Base-by-base conservation (phyloP, 495 filamentous ascomycete species). In the Podospora conica region DNA sequence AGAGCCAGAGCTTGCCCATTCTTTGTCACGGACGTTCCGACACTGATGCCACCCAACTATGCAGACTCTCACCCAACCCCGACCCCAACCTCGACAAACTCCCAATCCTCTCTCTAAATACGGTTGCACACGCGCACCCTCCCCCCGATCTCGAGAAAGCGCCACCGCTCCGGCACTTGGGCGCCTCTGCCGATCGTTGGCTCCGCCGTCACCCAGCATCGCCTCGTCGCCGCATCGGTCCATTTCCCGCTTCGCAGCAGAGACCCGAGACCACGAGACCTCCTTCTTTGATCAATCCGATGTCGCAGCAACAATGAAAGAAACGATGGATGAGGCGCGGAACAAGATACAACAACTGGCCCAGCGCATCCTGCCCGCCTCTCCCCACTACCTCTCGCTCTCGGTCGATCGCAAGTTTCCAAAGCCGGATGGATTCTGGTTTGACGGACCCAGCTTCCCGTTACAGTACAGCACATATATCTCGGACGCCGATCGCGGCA, bases 251-350 rank as follows among this genome's bases (percentile, higher is more conserved):
- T n/a, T 24, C 18, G 22, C 29, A 15, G 7, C 25, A n/a, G 48
- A 24, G 55, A 29, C 40, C 53, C 15, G 12, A 21, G 53, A 23
- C 23, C 40, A 23, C 57, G 61, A 55, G 27, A 61, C 53, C 53
- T 61, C 40, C 40, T 56, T 61, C 64, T 67, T 69, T 70, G 60
- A 65, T 29, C 28, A 67, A 62, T 68, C 74, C 70, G 58, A 76
- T 74, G 74, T 71, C 67, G 61, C 64, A 68, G 60, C 61, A 68
- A 62, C 66, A 70, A 75, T 75, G 71, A 72, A 72, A 67, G 68
- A 65, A 78, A 81, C 68, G 74, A 83, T 83, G 81, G 81, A 83
- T 76, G 78, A 73, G 71, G 78, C 79, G 76, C 78, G 73, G 66
- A 78, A 78, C 70, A 78, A 73, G 70, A 77, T 78, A 77, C 64